Evolutionary conservation across 1,284 basidiomycete species (phyloP).

Genomic region (Cryptococcus jaspeensis): DNA sequence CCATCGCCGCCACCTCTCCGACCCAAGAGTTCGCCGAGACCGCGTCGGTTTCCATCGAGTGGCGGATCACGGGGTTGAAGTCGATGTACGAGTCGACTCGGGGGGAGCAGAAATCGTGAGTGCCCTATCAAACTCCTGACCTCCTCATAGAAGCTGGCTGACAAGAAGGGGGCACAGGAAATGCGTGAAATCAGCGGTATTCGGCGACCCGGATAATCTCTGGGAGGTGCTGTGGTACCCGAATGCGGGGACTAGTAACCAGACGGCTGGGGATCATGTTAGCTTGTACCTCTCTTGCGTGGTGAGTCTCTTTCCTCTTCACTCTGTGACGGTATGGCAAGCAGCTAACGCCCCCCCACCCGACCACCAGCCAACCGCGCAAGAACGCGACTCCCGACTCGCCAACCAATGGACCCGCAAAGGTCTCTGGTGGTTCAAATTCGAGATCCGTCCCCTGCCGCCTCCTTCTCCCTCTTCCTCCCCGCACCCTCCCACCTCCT

Average conservation of each 20-base stretch:
- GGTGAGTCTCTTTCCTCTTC: conserved; percentile 54
- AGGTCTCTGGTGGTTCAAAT: conserved; percentile 77
- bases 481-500: conserved; percentile 1
- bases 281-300: conserved; percentile 78
- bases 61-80: conserved; percentile 67
- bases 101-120: conserved; percentile 50
- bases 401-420: conserved; percentile 76
- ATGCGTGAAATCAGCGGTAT: conserved; percentile 51
- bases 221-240: conserved; percentile 73
- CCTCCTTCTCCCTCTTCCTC: not conserved
- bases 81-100: conserved; percentile 67
- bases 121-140: not conserved
- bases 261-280: conserved; percentile 56
- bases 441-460: conserved; percentile 64
- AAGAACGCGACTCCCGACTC: conserved; percentile 66
- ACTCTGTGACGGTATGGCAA: not conserved
- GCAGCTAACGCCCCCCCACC: not conserved
- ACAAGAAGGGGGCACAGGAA: conserved; percentile 28
- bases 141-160: not conserved
- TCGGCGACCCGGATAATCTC: conserved; percentile 50
- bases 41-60: conserved; percentile 67
- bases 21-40: conserved; percentile 57
- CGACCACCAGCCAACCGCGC: conserved; percentile 58
- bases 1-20: not conserved
- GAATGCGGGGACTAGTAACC: conserved; percentile 63